phyloP scores from a whole-genome alignment of 208 protist genomes.

The Angomonas ambiguus region DNA sequence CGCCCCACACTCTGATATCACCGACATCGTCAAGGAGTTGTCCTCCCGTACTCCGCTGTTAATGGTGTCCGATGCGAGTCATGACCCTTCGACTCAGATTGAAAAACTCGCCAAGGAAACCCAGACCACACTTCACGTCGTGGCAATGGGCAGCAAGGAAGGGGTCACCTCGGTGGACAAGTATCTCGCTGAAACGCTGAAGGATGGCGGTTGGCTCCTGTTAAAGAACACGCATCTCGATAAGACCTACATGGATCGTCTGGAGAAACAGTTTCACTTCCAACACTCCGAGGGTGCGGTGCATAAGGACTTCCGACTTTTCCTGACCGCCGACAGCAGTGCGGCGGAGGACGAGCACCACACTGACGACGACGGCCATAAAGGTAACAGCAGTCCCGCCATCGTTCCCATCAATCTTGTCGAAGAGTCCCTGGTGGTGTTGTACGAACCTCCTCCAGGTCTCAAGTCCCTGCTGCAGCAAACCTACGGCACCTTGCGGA shows the following conservation, averaged over 20 bases:
- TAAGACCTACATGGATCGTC: slow-evolving; percentile 86
- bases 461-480: slow-evolving; percentile 93
- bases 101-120: slow-evolving; percentile 82
- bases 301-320: slow-evolving; percentile 93
- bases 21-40: slow-evolving; percentile 54
- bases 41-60: slow-evolving; percentile 72
- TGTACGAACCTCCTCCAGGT: slow-evolving; percentile 96
- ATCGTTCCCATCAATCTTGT: slow-evolving; percentile 75
- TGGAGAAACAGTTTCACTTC: slow-evolving; percentile 96
- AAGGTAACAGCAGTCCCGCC: neutral
- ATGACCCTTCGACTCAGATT: slow-evolving; percentile 91
- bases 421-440: slow-evolving; percentile 71
- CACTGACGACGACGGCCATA: neutral
- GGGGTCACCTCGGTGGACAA: slow-evolving; percentile 90
- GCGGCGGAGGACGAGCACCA: slow-evolving; percentile 24
- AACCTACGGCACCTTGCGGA: slow-evolving; percentile 44
- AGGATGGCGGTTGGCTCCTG: slow-evolving; percentile 93
- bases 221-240: slow-evolving; percentile 99
- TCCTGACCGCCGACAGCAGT: slow-evolving; percentile 96
- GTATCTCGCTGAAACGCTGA: slow-evolving; percentile 81
- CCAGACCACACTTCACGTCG: slow-evolving; percentile 40
- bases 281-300: slow-evolving; percentile 45
- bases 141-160: slow-evolving; percentile 97
- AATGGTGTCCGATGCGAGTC: slow-evolving; percentile 86
- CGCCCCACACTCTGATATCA: slow-evolving; percentile 31